phyloP scores from a whole-genome alignment of 2,329 filamentous ascomycete species.

The Ophiobolus disseminans region DNA sequence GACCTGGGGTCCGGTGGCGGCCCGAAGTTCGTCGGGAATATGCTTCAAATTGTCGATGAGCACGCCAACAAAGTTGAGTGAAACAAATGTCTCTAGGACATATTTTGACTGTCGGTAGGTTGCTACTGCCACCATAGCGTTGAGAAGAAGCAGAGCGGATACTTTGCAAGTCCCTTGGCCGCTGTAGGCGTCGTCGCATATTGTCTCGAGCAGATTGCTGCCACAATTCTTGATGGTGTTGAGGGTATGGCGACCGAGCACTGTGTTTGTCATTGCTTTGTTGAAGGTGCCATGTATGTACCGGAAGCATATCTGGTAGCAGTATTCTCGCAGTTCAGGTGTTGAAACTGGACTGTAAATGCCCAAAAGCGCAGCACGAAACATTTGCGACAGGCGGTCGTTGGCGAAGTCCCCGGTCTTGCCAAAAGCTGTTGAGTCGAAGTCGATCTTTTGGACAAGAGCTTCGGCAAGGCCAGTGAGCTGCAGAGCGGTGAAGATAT shows the following conservation, averaged over 20 bases:
- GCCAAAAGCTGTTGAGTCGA: conserved; percentile 56
- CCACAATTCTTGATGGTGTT: conserved; percentile 81
- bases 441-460: conserved; percentile 74
- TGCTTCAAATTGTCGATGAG: conserved; percentile 86
- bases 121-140: conserved; percentile 76
- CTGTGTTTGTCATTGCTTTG: conserved; percentile 49
- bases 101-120: conserved; percentile 74
- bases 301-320: conserved; percentile 90
- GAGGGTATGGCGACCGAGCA: conserved; percentile 58
- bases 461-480: conserved; percentile 78
- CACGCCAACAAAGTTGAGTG: conserved; percentile 89
- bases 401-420: conserved; percentile 74
- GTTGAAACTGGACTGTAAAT: conserved; percentile 76
- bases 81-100: conserved; percentile 79
- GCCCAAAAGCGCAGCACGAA: conserved; percentile 83
- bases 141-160: conserved; percentile 83
- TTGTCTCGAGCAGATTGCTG: conserved; percentile 79
- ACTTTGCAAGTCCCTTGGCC: conserved; percentile 83
- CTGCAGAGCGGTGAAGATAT: conserved; percentile 73
- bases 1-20: conserved; percentile 56
- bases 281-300: conserved; percentile 75
- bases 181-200: conserved; percentile 92
- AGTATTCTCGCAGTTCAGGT: conserved; percentile 76
- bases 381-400: conserved; percentile 89
- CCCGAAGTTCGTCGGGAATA: conserved; percentile 70